These are phyloP conservation scores for Aspergillus sojae DNA, from an alignment of 2,329 filamentous ascomycete species.

Conservation along the genomic window DNA sequence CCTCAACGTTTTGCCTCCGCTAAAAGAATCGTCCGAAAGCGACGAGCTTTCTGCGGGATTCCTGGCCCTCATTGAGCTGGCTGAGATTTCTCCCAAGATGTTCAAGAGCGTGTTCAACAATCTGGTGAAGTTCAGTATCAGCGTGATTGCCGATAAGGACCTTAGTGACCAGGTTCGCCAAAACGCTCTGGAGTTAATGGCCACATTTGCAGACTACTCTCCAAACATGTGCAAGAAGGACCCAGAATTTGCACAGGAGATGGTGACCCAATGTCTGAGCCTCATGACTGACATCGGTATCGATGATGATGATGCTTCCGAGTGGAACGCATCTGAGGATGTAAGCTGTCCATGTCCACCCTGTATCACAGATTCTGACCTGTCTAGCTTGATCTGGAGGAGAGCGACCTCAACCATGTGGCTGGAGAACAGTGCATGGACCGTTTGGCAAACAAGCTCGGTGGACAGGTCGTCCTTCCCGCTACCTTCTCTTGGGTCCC, in stretches of 20 bases:
- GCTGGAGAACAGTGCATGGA: slow-evolving; percentile 99
- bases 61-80: slow-evolving; percentile 87
- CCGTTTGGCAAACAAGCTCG: slow-evolving; percentile 92
- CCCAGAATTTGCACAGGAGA: slow-evolving; percentile 84
- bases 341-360: slow-evolving; percentile 52
- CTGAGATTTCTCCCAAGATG: slow-evolving; percentile 94
- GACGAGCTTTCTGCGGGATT: slow-evolving; percentile 90
- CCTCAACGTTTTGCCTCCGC: slow-evolving; percentile 88
- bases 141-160: slow-evolving; percentile 94
- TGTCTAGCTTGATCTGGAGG: slow-evolving; percentile 79
- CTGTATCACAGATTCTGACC: neutral
- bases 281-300: slow-evolving; percentile 96
- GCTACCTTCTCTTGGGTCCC: slow-evolving; percentile 97
- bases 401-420: slow-evolving; percentile 96
- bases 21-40: slow-evolving; percentile 88
- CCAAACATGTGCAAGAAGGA: slow-evolving; percentile 96
- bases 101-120: slow-evolving; percentile 94
- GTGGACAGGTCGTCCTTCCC: slow-evolving; percentile 86
- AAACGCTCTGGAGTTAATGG: slow-evolving; percentile 95
- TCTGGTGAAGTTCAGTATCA: slow-evolving; percentile 88
- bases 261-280: slow-evolving; percentile 98
- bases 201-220: slow-evolving; percentile 93
- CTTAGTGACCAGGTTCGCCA: slow-evolving; percentile 86
- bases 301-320: slow-evolving; percentile 90
- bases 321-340: slow-evolving; percentile 93